Evolutionary conservation across 1,284 basidiomycete genomes (phyloP).

Genomic region (Tetrapyrgos nigripes): DNA sequence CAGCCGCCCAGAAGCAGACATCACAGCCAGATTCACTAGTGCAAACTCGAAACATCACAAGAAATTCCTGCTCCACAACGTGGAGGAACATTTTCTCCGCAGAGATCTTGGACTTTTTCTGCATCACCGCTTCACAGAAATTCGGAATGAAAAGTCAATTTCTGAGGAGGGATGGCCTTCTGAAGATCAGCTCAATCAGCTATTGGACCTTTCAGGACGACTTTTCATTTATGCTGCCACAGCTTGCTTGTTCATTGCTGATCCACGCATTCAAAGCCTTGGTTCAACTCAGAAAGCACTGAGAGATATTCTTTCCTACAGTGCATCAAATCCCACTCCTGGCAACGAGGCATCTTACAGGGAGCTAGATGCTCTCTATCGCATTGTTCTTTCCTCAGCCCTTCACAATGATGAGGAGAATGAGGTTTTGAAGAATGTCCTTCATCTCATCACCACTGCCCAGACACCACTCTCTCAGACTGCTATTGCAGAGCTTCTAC

Average conservation of each 20-base stretch:
- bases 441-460: not conserved
- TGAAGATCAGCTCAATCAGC: too few relatives aligned
- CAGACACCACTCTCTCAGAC: too few relatives aligned
- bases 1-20: conserved; percentile 24
- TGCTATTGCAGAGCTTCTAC: too few relatives aligned
- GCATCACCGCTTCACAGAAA: not conserved
- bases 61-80: conserved; percentile 22
- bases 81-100: conserved; percentile 20
- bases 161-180: too few relatives aligned
- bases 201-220: too few relatives aligned
- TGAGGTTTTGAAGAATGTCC: not conserved
- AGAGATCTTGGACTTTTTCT: conserved; percentile 26
- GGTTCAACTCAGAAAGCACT: not conserved
- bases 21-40: conserved; percentile 14
- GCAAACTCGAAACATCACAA: not conserved
- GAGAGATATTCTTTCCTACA: too few relatives aligned
- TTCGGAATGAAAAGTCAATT: not conserved
- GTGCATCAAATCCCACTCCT: too few relatives aligned
- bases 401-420: not conserved
- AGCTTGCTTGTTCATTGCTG: too few relatives aligned
- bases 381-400: not conserved
- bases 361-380: conserved; percentile 9
- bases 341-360: too few relatives aligned
- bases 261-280: not conserved
- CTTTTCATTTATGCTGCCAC: too few relatives aligned